These are phyloP conservation scores for Mycena crocata DNA, from an alignment of 768 basidiomycete genomes.

Conservation along the genomic window DNA sequence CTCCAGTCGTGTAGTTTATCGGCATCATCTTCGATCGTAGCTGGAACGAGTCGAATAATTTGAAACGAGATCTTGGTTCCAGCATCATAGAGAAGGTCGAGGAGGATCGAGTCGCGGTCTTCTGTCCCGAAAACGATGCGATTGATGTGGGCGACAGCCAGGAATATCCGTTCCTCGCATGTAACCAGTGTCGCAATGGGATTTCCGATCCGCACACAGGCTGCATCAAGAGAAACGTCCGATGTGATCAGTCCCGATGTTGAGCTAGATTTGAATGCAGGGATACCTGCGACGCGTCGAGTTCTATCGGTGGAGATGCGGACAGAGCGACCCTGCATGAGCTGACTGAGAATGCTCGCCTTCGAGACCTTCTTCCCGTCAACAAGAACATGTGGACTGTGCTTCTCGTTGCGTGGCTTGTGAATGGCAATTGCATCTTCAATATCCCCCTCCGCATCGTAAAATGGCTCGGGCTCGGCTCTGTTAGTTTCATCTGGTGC, in stretches of 20 bases:
- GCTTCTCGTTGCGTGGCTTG: neutral
- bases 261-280: neutral
- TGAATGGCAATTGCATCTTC: conserved; percentile 6
- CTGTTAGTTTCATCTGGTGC: neutral
- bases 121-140: neutral
- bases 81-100: conserved; percentile 1
- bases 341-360: neutral
- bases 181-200: neutral
- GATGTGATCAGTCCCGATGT: neutral
- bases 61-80: neutral
- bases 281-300: neutral
- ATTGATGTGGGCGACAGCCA: conserved; percentile 2
- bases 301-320: neutral
- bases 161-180: conserved; percentile 5
- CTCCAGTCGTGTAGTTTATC: conserved; percentile 1
- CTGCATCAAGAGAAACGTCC: neutral
- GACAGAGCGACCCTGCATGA: neutral
- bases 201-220: conserved; percentile 5
- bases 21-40: neutral
- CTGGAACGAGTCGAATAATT: neutral
- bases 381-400: neutral
- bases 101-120: neutral
- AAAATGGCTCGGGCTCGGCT: neutral
- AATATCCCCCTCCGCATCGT: neutral
- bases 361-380: conserved; percentile 8